Conservation (phyloP, 2,329 filamentous ascomycete species). For the Fusarium sambucinum region DNA sequence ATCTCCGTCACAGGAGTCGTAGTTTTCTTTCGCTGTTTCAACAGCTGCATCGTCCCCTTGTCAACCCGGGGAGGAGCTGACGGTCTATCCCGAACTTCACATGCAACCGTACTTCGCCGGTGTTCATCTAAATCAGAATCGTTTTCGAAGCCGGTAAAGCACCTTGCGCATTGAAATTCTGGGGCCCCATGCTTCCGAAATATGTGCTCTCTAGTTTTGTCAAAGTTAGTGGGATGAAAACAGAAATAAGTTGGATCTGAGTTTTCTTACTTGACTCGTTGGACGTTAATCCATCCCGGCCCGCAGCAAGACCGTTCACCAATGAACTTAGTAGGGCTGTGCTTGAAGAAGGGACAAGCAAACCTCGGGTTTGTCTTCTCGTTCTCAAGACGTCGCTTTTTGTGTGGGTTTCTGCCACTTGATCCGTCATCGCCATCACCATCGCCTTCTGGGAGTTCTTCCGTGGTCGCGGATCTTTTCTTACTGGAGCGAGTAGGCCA, state of each 20-base stretch:
- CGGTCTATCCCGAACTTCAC: background rate
- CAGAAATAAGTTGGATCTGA: accelerated
- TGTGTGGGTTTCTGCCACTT: accelerated
- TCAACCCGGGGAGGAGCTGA: background rate
- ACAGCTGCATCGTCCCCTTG: background rate
- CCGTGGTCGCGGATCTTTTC: background rate
- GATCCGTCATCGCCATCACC: background rate
- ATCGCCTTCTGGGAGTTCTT: background rate
- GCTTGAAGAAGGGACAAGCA: background rate
- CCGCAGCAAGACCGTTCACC: background rate
- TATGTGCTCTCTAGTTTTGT: background rate
- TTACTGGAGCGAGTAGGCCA: background rate
- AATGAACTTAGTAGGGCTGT: background rate
- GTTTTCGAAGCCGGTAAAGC: background rate
- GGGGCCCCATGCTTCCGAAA: background rate
- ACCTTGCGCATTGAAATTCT: background rate
- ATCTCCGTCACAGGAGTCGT: background rate
- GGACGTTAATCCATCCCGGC: background rate
- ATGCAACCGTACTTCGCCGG: background rate
- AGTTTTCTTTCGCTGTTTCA: background rate
- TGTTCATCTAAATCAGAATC: background rate
- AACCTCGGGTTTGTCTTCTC: background rate
- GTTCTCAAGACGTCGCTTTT: background rate
- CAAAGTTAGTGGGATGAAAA: background rate
- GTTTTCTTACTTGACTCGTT: background rate